Conservation (phyloP, 345 rosid genomes). For the Psidium guajava region DNA sequence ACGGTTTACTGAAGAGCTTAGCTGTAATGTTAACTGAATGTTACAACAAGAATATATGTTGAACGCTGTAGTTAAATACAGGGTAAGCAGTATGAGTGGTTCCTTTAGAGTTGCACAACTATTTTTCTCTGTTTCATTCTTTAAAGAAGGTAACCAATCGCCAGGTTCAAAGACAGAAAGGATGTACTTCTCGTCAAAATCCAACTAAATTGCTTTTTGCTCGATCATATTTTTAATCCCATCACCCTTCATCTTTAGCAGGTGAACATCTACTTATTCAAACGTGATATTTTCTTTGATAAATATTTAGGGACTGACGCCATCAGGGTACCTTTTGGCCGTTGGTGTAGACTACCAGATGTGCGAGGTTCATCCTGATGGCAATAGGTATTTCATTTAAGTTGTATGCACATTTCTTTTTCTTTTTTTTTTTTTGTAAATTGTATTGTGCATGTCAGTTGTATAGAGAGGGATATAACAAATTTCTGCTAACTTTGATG, state of each 20-base stretch:
- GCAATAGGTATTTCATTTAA: slow-evolving; percentile 51
- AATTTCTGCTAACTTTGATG: background rate
- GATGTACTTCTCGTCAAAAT: background rate
- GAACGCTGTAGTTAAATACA: background rate
- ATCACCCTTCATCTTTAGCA: background rate
- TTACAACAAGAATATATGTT: background rate
- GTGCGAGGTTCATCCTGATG: slow-evolving; percentile 95
- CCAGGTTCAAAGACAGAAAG: background rate
- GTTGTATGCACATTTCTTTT: background rate
- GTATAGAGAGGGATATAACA: background rate
- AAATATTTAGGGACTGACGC: slow-evolving; percentile 63
- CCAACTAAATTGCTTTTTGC: background rate
- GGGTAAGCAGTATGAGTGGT: background rate
- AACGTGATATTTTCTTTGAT: background rate
- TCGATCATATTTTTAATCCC: background rate
- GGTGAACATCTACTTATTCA: background rate
- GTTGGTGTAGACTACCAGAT: slow-evolving; percentile 64
- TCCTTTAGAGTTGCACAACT: background rate
- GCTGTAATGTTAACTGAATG: background rate
- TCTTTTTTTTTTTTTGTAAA: background rate
- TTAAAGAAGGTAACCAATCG: background rate
- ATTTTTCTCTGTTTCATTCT: background rate
- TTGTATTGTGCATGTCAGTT: background rate
- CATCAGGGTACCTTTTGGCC: slow-evolving; percentile 75
- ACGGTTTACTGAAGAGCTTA: background rate